A percentile compares a stretch with the other conserved stretches of the same genome.
Conservation (phyloP, 768 basidiomycete species). For the Erythrobasidium yunnanense region DNA sequence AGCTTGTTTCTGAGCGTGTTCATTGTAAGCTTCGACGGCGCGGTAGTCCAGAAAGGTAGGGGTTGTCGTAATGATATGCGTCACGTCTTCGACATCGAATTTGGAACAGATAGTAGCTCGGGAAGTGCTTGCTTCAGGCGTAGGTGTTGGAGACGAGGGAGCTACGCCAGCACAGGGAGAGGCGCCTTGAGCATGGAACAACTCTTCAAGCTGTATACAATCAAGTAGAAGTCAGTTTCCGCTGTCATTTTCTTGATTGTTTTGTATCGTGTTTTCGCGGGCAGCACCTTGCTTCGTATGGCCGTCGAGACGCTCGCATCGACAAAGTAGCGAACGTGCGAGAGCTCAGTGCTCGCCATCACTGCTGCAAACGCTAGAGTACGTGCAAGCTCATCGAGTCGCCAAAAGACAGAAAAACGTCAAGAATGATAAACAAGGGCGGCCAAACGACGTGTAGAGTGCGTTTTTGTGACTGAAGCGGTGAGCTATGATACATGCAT, state of each 20-base stretch:
- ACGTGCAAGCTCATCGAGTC: too few relatives aligned
- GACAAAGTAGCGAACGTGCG: constrained; percentile 4
- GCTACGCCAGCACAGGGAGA: constrained; percentile 10
- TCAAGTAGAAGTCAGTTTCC: too few relatives aligned
- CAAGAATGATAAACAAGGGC: too few relatives aligned
- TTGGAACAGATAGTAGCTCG: not conserved
- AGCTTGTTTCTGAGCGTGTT: constrained; percentile 44
- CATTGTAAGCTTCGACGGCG: constrained; percentile 42
- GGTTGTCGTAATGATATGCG: constrained; percentile 54
- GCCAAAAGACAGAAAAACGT: too few relatives aligned
- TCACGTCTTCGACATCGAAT: constrained; percentile 42
- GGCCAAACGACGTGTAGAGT: too few relatives aligned
- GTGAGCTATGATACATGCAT: too few relatives aligned
- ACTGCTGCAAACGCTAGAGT: too few relatives aligned
- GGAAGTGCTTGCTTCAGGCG: not conserved
- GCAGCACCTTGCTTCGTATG: constrained; percentile 8
- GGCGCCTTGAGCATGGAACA: constrained; percentile 26
- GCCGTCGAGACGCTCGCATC: not conserved
- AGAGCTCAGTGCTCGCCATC: constrained; percentile 2
- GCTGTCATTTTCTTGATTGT: too few relatives aligned
- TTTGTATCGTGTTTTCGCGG: too few relatives aligned
- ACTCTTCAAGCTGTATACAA: constrained; percentile 17
- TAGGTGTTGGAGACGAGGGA: too few relatives aligned
- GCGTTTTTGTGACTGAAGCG: too few relatives aligned
- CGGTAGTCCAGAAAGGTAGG: constrained; percentile 52